Conservation (phyloP, 768 basidiomycete species). For the Serendipita sp. region DNA sequence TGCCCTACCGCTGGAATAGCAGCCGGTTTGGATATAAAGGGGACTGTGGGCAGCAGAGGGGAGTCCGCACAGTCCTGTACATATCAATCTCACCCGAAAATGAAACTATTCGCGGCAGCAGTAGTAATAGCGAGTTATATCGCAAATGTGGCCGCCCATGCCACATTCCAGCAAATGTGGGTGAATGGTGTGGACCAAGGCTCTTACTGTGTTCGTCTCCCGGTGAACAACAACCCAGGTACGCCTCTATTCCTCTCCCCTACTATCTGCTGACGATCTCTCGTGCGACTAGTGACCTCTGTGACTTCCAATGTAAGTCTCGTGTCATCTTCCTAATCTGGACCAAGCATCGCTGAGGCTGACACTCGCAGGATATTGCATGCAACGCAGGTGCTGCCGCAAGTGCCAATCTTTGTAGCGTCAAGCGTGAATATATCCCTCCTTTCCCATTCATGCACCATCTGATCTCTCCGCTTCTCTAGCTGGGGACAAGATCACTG, state of each 20-base stretch:
- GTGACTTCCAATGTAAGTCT: neutral
- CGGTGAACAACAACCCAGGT: neutral
- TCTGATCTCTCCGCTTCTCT: neutral
- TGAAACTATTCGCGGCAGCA: neutral
- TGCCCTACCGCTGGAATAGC: too few relatives aligned
- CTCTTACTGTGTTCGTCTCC: neutral
- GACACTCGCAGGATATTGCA: neutral
- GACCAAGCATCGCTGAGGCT: neutral
- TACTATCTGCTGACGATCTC: neutral
- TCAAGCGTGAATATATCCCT: neutral
- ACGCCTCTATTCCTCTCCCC: neutral
- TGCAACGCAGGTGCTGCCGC: slow-evolving; percentile 2
- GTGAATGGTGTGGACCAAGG: slow-evolving; percentile 5
- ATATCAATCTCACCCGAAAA: neutral
- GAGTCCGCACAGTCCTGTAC: too few relatives aligned
- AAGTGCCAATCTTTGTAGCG: neutral
- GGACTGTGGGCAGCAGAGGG: too few relatives aligned
- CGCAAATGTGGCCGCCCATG: neutral
- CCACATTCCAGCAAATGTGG: slow-evolving; percentile 3
- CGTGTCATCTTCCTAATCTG: neutral
- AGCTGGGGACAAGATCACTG: slow-evolving; percentile 7
- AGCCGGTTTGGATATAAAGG: too few relatives aligned
- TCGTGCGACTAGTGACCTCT: neutral
- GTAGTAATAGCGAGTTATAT: neutral
- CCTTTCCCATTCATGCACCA: neutral